Conservation (phyloP, 2,329 filamentous ascomycete species). For the Berkeleyomyces rouxiae region DNA sequence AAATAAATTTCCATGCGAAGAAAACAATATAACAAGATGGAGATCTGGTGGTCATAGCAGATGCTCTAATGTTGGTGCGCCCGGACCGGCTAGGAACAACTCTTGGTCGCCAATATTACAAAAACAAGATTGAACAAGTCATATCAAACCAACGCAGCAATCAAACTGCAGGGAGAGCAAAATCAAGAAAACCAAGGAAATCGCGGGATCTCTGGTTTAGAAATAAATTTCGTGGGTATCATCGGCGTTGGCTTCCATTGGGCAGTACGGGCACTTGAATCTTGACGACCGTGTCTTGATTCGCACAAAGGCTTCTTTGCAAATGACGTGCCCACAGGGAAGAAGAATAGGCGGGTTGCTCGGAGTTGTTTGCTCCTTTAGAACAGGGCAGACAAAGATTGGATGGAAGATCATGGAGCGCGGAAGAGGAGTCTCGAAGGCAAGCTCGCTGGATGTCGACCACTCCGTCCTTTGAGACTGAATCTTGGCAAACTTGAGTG, state of each 20-base stretch:
- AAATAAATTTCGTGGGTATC: conserved; percentile 62
- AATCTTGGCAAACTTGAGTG: conserved; percentile 76
- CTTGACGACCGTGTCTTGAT: conserved; percentile 54
- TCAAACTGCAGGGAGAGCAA: not conserved
- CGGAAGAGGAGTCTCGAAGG: conserved; percentile 52
- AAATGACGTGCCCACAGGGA: conserved; percentile 87
- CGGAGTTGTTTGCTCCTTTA: conserved; percentile 89
- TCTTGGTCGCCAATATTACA: not conserved
- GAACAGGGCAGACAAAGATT: conserved; percentile 95
- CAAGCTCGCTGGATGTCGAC: conserved; percentile 81
- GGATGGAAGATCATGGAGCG: conserved; percentile 63
- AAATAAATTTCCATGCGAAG: not conserved
- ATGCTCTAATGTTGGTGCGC: not conserved
- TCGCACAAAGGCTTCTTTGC: conserved; percentile 63
- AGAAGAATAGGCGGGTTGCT: conserved; percentile 93
- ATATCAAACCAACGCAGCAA: not conserved
- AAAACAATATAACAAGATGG: not conserved
- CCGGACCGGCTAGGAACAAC: not conserved
- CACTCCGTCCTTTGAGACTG: conserved; percentile 88
- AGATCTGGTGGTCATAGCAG: not conserved
- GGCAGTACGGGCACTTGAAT: conserved; percentile 96
- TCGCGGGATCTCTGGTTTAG: conserved; percentile 19
- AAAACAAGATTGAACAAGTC: not conserved
- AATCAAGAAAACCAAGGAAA: not conserved
- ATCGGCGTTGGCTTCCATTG: conserved; percentile 58